Conservation (phyloP, 2,329 filamentous ascomycete genomes). For the Fusarium phyllophilum region DNA sequence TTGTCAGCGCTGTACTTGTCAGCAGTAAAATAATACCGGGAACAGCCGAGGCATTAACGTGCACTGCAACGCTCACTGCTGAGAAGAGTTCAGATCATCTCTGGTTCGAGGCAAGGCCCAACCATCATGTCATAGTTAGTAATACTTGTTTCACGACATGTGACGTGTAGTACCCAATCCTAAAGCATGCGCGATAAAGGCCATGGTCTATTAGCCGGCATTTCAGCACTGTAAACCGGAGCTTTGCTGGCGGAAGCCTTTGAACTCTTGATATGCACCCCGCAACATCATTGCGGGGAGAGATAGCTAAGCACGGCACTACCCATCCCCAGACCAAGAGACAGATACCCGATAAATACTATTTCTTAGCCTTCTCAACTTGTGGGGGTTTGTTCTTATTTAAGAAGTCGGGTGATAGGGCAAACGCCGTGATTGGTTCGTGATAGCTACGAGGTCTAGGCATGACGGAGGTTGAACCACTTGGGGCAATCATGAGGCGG, state of each 20-base stretch:
- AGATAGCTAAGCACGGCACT: neutral
- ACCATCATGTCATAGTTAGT: neutral
- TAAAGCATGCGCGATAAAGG: neutral
- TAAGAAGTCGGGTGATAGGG: neutral
- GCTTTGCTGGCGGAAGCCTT: rapidly evolving
- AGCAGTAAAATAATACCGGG: neutral
- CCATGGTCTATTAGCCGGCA: rapidly evolving
- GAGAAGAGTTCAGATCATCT: slow-evolving; percentile 2
- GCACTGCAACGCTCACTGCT: neutral
- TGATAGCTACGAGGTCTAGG: neutral
- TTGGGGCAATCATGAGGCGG: neutral
- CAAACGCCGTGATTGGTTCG: slow-evolving; percentile 3
- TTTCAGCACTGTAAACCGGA: neutral
- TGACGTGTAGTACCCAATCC: neutral
- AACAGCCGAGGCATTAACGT: slow-evolving; percentile 4
- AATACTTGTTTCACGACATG: neutral
- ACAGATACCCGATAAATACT: neutral
- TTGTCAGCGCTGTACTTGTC: neutral
- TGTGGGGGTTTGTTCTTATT: neutral
- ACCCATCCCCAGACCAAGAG: neutral
- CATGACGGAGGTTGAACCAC: neutral
- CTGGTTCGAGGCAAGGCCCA: neutral
- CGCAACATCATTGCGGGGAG: neutral
- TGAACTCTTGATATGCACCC: neutral
- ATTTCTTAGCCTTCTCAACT: neutral